Percentiles rank a stretch among this genome's conserved stretches.
phyloP scores from a whole-genome alignment of 2,329 filamentous ascomycete genomes.

The Podosphaera fusca region DNA sequence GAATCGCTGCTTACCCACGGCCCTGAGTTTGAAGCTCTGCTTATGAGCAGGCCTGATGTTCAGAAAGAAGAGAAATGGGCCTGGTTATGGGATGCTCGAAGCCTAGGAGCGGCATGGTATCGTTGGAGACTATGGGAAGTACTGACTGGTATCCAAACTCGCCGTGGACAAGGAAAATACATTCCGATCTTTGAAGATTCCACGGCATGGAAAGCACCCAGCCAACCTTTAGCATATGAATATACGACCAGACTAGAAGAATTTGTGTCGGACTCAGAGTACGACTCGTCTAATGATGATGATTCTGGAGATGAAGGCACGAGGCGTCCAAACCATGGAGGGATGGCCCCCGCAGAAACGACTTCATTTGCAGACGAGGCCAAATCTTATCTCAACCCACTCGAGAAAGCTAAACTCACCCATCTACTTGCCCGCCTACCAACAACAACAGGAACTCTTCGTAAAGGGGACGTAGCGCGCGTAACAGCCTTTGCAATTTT shows the following conservation, averaged over 20 bases:
- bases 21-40: slow-evolving; percentile 68
- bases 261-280: slow-evolving; percentile 63
- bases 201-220: slow-evolving; percentile 55
- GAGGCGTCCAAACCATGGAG: slow-evolving; percentile 19
- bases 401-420: slow-evolving; percentile 64
- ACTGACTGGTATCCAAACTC: slow-evolving; percentile 37
- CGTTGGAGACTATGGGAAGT: slow-evolving; percentile 79
- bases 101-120: slow-evolving; percentile 67
- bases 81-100: slow-evolving; percentile 77
- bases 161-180: slow-evolving; percentile 26
- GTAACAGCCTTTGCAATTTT: slow-evolving; percentile 75
- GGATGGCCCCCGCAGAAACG: slow-evolving; percentile 20
- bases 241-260: slow-evolving; percentile 56
- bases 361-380: slow-evolving; percentile 13
- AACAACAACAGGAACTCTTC: slow-evolving; percentile 45
- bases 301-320: slow-evolving; percentile 30
- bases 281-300: slow-evolving; percentile 71
- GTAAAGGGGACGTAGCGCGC: slow-evolving; percentile 67
- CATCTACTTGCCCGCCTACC: slow-evolving; percentile 70
- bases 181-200: slow-evolving; percentile 52
- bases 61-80: slow-evolving; percentile 78
- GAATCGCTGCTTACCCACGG: slow-evolving; percentile 62
- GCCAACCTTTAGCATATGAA: slow-evolving; percentile 54
- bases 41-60: slow-evolving; percentile 71
- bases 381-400: slow-evolving; percentile 45